A percentile compares a stretch with the other conserved stretches of the same genome.
Evolutionary conservation across 192 early-diverging fungal species (phyloP).

Genomic region (Coemansia sp.): DNA sequence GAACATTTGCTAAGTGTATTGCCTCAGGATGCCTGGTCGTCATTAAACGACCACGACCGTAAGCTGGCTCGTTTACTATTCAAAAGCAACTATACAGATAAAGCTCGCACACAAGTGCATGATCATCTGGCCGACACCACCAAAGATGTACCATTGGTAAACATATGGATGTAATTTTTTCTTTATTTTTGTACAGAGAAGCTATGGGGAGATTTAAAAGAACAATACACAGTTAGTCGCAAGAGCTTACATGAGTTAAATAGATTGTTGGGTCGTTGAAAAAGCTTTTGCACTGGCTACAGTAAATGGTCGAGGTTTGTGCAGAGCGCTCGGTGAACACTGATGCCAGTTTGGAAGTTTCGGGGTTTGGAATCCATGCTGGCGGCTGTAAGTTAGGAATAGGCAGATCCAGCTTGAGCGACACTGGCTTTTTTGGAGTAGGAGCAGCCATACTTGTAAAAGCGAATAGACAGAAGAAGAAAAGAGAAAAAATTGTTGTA

Average conservation of each 20-base stretch:
- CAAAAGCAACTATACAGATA: constrained; percentile 12
- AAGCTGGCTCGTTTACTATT: constrained; percentile 11
- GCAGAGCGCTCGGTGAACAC: constrained; percentile 5
- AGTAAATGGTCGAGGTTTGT: constrained; percentile 18
- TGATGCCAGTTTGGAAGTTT: constrained; percentile 32
- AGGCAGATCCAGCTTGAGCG: constrained; percentile 6
- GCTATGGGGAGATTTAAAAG: neutral
- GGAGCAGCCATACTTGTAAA: neutral
- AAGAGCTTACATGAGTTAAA: constrained; percentile 21
- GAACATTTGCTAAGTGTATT: constrained; percentile 42
- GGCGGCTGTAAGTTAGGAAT: neutral
- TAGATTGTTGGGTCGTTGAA: constrained; percentile 21
- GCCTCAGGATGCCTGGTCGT: constrained; percentile 20
- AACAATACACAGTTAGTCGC: constrained; percentile 2
- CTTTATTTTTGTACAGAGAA: constrained; percentile 8
- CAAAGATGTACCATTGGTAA: constrained; percentile 9
- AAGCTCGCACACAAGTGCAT: constrained; percentile 11
- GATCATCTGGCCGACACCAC: neutral
- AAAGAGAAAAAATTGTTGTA: too few relatives aligned
- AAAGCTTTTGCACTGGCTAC: constrained; percentile 45
- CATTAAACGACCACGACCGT: constrained; percentile 3
- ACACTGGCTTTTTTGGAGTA: neutral
- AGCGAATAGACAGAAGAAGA: too few relatives aligned
- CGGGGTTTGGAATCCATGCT: constrained; percentile 36
- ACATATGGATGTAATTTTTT: constrained; percentile 15